These are phyloP conservation scores for Colletotrichum caudatum DNA, from an alignment of 2,329 filamentous ascomycete species.

Conservation along the genomic window DNA sequence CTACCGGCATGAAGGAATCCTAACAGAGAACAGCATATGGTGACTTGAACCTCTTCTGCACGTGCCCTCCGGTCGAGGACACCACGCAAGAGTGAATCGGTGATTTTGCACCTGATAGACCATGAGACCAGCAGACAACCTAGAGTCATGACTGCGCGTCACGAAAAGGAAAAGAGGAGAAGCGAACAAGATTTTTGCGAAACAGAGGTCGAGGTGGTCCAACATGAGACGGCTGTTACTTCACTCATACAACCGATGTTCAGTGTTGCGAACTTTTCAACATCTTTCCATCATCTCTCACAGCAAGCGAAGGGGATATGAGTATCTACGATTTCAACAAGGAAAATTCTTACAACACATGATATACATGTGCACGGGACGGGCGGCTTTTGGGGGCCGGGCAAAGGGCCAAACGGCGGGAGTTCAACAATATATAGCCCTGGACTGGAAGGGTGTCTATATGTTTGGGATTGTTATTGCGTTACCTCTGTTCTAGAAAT, in stretches of 20 bases:
- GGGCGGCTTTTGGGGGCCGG: neutral
- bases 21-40: constrained; percentile 75
- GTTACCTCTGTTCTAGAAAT: neutral
- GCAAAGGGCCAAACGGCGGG: constrained; percentile 16
- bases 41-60: constrained; percentile 94
- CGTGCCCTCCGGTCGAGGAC: constrained; percentile 85
- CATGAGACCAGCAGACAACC: constrained; percentile 25
- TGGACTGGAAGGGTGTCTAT: neutral
- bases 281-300: constrained; percentile 26
- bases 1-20: neutral
- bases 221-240: constrained; percentile 33
- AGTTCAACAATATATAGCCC: constrained; percentile 17
- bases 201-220: constrained; percentile 23
- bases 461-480: constrained; percentile 5
- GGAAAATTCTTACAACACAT: constrained; percentile 17
- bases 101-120: constrained; percentile 29
- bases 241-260: neutral
- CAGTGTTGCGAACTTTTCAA: constrained; percentile 14
- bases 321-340: constrained; percentile 37
- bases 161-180: neutral
- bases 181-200: neutral
- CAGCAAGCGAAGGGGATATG: constrained; percentile 31
- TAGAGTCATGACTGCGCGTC: constrained; percentile 27
- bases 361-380: neutral
- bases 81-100: constrained; percentile 54